Conservation (phyloP, 169 alveolate species). For the Plasmodium gaboni region DNA sequence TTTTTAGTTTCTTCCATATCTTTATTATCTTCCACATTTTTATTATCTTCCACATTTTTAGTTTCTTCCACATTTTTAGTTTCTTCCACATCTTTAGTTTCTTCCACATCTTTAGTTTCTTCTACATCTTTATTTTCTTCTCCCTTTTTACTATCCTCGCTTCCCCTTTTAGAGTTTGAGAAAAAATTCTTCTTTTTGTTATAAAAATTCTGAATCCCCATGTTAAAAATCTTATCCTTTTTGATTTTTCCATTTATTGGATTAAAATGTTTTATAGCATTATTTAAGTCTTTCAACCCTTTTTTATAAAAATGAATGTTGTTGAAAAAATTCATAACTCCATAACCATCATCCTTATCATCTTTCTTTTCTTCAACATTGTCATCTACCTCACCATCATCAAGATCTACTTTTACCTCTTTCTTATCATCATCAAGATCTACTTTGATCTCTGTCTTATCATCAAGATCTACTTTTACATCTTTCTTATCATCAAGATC, state of each 20-base stretch:
- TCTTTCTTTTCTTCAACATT: background rate
- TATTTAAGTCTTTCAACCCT: constrained; percentile 5
- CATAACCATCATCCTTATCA: constrained; percentile 14
- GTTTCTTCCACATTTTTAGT: too few species aligned
- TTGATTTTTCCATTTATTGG: background rate
- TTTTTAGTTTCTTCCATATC: too few species aligned
- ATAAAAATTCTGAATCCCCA: constrained; percentile 18
- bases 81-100: background rate
- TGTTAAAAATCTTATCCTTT: background rate
- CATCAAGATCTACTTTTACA: background rate
- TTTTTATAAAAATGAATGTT: constrained; percentile 3
- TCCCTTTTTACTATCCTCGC: background rate
- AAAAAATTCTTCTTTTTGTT: background rate
- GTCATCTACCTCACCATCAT: background rate
- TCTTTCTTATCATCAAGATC: background rate
- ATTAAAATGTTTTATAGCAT: constrained; percentile 13
- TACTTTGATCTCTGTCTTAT: background rate
- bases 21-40: too few species aligned
- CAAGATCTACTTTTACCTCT: background rate
- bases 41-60: too few species aligned
- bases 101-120: background rate
- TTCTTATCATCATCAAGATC: background rate
- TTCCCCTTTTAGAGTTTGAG: background rate
- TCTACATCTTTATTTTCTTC: background rate
- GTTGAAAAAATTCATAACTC: constrained; percentile 19